phyloP scores from a whole-genome alignment of 495 filamentous ascomycete genomes.

The Hypoxylon crocopeplum region DNA sequence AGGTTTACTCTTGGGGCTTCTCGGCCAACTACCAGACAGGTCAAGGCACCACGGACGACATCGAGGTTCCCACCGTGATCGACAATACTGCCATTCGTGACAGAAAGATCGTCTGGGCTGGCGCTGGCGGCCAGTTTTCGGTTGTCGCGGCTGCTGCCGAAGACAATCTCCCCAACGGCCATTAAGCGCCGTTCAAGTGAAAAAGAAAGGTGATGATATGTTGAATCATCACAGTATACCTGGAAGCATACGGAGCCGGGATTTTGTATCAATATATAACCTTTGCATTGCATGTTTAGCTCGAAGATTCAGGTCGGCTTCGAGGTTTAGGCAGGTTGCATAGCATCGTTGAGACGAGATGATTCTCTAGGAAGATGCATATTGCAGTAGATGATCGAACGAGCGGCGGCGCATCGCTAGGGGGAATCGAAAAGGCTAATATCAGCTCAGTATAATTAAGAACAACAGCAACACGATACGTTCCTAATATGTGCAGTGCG shows the following conservation, averaged over 20 bases:
- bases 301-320: neutral
- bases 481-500: too few relatives aligned
- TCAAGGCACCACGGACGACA: slow-evolving; percentile 59
- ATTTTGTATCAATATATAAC: slow-evolving; percentile 14
- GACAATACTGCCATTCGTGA: slow-evolving; percentile 64
- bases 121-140: slow-evolving; percentile 69
- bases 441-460: too few relatives aligned
- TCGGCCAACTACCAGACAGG: slow-evolving; percentile 71
- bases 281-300: slow-evolving; percentile 5
- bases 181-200: neutral
- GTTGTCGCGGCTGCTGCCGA: slow-evolving; percentile 52
- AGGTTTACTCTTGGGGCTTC: slow-evolving; percentile 73
- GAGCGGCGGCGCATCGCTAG: too few relatives aligned
- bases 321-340: neutral
- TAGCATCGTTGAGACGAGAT: slow-evolving; percentile 2
- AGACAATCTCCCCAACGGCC: slow-evolving; percentile 4
- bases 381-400: too few relatives aligned
- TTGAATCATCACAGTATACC: too few relatives aligned
- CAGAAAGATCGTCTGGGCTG: slow-evolving; percentile 60
- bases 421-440: too few relatives aligned
- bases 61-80: slow-evolving; percentile 61
- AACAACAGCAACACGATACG: too few relatives aligned
- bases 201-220: neutral
- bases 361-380: neutral
- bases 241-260: neutral